Percentiles rank a stretch among this genome's conserved stretches.
phyloP scores from a whole-genome alignment of 441 rosid species.

The Capsella rubella region DNA sequence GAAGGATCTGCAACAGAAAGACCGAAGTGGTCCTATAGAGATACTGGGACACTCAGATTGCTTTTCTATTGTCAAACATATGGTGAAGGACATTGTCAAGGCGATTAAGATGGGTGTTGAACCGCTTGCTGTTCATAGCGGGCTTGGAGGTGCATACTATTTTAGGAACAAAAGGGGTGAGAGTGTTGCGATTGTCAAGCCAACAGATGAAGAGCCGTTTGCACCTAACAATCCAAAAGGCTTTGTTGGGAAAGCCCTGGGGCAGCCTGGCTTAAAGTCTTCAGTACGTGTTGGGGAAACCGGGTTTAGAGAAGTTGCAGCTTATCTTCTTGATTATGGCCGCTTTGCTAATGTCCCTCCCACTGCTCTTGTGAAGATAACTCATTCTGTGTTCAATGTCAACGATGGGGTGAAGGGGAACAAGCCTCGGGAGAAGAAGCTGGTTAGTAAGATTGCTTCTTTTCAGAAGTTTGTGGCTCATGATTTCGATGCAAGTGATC shows the following conservation, averaged over 20 bases:
- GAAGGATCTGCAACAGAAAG: conserved; percentile 56
- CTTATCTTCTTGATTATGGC: conserved; percentile 61
- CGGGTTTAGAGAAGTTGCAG: conserved; percentile 68
- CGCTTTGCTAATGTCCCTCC: conserved; percentile 66
- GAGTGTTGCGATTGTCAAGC: conserved; percentile 63
- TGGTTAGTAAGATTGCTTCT: conserved; percentile 69
- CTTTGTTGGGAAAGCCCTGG: conserved; percentile 64
- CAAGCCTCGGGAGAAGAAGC: conserved; percentile 48
- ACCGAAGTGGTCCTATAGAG: conserved; percentile 64
- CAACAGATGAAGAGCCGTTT: conserved; percentile 71
- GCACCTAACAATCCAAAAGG: conserved; percentile 73
- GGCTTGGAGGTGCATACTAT: conserved; percentile 67
- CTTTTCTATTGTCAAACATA: conserved; percentile 38
- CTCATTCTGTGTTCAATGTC: conserved; percentile 60
- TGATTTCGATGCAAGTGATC: conserved; percentile 70
- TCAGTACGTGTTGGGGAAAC: conserved; percentile 67
- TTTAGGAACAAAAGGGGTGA: conserved; percentile 55
- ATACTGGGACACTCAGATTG: conserved; percentile 50
- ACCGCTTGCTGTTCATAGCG: conserved; percentile 55
- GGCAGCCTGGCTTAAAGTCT: conserved; percentile 61
- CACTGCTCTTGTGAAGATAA: conserved; percentile 59
- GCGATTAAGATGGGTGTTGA: conserved; percentile 64
- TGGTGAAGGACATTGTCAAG: conserved; percentile 58
- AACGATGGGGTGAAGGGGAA: conserved; percentile 57
- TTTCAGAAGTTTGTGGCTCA: conserved; percentile 65